These are phyloP conservation scores for Batkoa obscura DNA, from an alignment of 371 early-diverging fungal species.

Conservation along the genomic window DNA sequence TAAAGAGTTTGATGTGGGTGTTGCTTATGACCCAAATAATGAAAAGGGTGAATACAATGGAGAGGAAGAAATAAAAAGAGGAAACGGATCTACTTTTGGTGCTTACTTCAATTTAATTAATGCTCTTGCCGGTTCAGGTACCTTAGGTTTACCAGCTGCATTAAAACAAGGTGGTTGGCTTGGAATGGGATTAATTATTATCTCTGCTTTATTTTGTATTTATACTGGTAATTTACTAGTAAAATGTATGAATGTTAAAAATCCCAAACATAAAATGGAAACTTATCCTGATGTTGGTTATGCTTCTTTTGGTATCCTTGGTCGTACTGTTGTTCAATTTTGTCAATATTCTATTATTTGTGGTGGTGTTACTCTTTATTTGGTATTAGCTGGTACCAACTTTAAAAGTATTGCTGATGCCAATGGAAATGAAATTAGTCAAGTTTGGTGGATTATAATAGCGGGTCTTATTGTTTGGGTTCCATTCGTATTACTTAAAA, in stretches of 20 bases:
- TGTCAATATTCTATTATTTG: slow-evolving; percentile 45
- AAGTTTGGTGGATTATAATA: slow-evolving; percentile 22
- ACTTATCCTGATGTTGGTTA: slow-evolving; percentile 38
- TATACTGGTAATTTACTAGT: slow-evolving; percentile 49
- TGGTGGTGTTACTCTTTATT: slow-evolving; percentile 58
- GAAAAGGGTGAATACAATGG: neutral
- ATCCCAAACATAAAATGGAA: slow-evolving; percentile 15
- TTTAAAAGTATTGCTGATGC: slow-evolving; percentile 8
- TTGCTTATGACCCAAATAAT: slow-evolving; percentile 11
- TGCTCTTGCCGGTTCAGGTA: slow-evolving; percentile 21
- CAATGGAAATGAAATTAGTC: too few relatives aligned
- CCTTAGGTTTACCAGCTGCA: slow-evolving; percentile 62
- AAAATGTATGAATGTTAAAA: slow-evolving; percentile 40
- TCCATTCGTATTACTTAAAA: slow-evolving; percentile 46
- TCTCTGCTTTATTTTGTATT: slow-evolving; percentile 50
- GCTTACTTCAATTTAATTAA: slow-evolving; percentile 5
- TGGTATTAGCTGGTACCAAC: slow-evolving; percentile 51
- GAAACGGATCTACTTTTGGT: slow-evolving; percentile 6
- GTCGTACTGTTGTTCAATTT: slow-evolving; percentile 31
- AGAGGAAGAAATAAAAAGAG: neutral
- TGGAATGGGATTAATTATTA: slow-evolving; percentile 46
- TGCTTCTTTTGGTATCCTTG: slow-evolving; percentile 40
- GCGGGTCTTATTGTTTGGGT: slow-evolving; percentile 38
- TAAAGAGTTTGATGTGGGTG: slow-evolving; percentile 13
- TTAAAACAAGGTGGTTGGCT: slow-evolving; percentile 68